Base-by-base conservation (phyloP, 2,329 filamentous ascomycete species). In the Fusarium fracticaudum region DNA sequence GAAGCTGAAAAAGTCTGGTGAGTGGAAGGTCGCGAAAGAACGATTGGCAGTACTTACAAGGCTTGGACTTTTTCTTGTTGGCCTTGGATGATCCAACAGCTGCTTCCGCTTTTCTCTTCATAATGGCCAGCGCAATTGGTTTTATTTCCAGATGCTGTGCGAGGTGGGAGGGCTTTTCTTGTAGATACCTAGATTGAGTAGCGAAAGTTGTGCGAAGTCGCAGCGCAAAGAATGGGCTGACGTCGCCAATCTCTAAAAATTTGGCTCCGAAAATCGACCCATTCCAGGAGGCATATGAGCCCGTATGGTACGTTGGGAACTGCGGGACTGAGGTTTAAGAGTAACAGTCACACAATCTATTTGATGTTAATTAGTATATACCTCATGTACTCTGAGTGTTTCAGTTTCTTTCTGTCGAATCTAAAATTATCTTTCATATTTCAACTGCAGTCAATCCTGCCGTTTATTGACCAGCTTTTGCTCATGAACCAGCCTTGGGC, bases 81-180 rank as follows among this genome's bases (percentile, higher is more conserved):
- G 82, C 82, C 75, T 82, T 85, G 67, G 84, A 85, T 78, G 82
- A 82, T 71, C 80, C 82, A 60, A 80, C 79, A 72, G 85, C 83
- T 69, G 82, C 80, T 53, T 87, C 85, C 69, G 89, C 88, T 81
- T 91, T 91, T 84, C 89, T 87, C 84, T 91, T 91, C 87, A 90
- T 90, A 31, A 22, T 73, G 59, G 24, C 57, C 67, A 35, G 44
- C 61, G 62, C 73, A 75, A 79, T 78, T 74, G 73, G 57, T 20
- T 44, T 51, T n/a, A 41, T 38, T 67, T 29, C 53, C 38, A 62
- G 67, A 58, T 40, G 51, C 57, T 66, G 37, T 47, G 48, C 40
- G 38, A 68, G 40, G 48, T 41, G 54, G 64, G 44, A 61, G 43
- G 54, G 62, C 40, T 71, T 48, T 37, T 45, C 51, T 45, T 26